Evolutionary conservation across 495 filamentous ascomycete species (phyloP).

Genomic region (Chaetomium tenue): DNA sequence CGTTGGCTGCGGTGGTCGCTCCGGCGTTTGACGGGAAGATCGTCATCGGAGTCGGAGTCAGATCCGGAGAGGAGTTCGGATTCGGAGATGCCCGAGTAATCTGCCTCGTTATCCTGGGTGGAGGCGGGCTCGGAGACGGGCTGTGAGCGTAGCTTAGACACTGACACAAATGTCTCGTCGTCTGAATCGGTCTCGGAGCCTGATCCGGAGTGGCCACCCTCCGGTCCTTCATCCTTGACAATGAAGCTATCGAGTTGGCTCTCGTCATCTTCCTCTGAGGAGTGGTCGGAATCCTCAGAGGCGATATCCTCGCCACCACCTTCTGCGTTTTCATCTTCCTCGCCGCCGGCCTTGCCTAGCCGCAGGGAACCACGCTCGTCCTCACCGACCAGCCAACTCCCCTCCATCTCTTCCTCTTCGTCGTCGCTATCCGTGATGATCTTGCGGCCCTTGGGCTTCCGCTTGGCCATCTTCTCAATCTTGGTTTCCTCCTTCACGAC

Average conservation of each 20-base stretch:
- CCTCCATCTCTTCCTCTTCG: constrained; percentile 60
- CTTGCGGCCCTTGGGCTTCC: constrained; percentile 46
- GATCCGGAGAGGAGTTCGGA: constrained; percentile 43
- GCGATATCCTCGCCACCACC: constrained; percentile 76
- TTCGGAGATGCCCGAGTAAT: constrained; percentile 32
- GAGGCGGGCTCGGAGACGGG: constrained; percentile 24
- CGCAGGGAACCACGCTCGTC: constrained; percentile 53
- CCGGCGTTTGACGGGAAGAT: constrained; percentile 16
- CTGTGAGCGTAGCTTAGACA: constrained; percentile 42
- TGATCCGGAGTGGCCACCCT: constrained; percentile 43
- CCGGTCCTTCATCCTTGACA: constrained; percentile 40
- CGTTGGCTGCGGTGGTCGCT: not conserved
- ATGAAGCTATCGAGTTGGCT: constrained; percentile 50
- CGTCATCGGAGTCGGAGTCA: constrained; percentile 44
- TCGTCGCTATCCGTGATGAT: constrained; percentile 64
- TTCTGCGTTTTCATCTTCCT: constrained; percentile 82
- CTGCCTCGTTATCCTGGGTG: not conserved
- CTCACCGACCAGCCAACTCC: constrained; percentile 72
- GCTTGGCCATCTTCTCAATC: constrained; percentile 41
- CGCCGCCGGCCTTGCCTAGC: constrained; percentile 75
- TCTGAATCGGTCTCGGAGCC: constrained; percentile 39
- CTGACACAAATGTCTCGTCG: constrained; percentile 42
- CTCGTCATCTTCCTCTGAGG: constrained; percentile 42
- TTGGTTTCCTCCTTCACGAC: constrained; percentile 47
- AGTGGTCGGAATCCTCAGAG: constrained; percentile 56